Conservation (phyloP, 306 rosid genomes). For the Malus sylvestris region DNA sequence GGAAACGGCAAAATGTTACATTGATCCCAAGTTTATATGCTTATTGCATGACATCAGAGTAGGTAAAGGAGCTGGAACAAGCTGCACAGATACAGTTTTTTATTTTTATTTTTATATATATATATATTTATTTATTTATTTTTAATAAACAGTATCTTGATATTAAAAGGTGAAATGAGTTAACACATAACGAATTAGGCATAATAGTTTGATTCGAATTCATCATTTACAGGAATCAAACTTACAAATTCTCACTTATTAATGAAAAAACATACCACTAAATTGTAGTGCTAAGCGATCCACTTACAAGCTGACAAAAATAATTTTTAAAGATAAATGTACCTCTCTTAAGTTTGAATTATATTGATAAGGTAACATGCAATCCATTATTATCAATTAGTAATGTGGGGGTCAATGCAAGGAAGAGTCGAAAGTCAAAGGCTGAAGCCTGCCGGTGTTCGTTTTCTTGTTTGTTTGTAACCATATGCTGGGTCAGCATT, state of each 20-base stretch:
- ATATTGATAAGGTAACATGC: not conserved
- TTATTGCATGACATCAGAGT: not conserved
- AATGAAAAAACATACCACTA: too few relatives aligned
- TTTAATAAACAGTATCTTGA: too few relatives aligned
- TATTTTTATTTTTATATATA: not conserved
- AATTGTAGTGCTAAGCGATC: too few relatives aligned
- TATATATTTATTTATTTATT: not conserved
- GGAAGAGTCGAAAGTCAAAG: not conserved
- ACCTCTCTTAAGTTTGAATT: not conserved
- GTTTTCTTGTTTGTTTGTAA: too few relatives aligned
- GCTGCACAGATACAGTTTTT: not conserved
- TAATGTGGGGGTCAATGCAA: not conserved
- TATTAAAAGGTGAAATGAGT: too few relatives aligned
- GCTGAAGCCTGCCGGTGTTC: not conserved
- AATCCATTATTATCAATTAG: not conserved
- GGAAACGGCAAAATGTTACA: not conserved
- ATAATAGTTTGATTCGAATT: too few relatives aligned
- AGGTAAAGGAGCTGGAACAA: not conserved
- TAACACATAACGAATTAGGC: too few relatives aligned
- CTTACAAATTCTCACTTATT: too few relatives aligned
- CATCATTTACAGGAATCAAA: too few relatives aligned
- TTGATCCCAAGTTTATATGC: not conserved
- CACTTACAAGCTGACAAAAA: too few relatives aligned
- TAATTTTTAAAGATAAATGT: too few relatives aligned
- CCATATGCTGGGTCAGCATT: not conserved